These are phyloP conservation scores for Serpula lacrymans DNA, from an alignment of 768 basidiomycete genomes.

Conservation along the genomic window DNA sequence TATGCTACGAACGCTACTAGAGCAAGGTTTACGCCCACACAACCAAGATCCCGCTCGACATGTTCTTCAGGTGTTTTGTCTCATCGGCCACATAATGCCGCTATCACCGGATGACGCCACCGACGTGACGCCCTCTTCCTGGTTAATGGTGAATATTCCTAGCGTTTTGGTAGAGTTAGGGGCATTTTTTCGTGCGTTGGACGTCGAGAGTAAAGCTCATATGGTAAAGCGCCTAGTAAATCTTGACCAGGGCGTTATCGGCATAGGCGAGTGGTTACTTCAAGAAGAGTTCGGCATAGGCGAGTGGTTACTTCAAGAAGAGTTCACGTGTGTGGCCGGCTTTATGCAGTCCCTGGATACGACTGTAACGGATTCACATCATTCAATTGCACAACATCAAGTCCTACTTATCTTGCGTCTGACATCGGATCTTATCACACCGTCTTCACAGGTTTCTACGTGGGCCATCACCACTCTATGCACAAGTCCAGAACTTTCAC, in stretches of 20 bases:
- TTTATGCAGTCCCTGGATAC: slow-evolving; percentile 35
- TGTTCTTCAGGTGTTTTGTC: slow-evolving; percentile 48
- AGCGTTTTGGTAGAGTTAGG: slow-evolving; percentile 51
- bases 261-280: slow-evolving; percentile 57
- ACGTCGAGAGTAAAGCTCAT: slow-evolving; percentile 50
- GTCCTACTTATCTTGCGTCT: slow-evolving; percentile 49
- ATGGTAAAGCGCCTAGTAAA: slow-evolving; percentile 52
- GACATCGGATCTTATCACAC: slow-evolving; percentile 40
- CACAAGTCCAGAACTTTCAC: slow-evolving; percentile 40
- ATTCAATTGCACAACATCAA: slow-evolving; percentile 43
- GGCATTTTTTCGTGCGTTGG: slow-evolving; percentile 53
- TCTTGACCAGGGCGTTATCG: slow-evolving; percentile 52
- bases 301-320: slow-evolving; percentile 69
- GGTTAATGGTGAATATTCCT: slow-evolving; percentile 56
- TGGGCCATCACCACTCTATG: slow-evolving; percentile 45
- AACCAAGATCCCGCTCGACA: slow-evolving; percentile 57
- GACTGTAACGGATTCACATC: slow-evolving; percentile 29
- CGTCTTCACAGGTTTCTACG: slow-evolving; percentile 33
- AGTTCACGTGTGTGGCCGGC: slow-evolving; percentile 49
- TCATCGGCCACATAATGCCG: slow-evolving; percentile 60
- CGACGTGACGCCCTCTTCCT: slow-evolving; percentile 37
- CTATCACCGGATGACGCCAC: slow-evolving; percentile 13
- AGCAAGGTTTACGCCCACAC: slow-evolving; percentile 35
- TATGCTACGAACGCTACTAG: slow-evolving; percentile 56
- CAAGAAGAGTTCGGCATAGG: slow-evolving; percentile 48